A percentile compares a stretch with the other conserved stretches of the same genome.
phyloP scores from a whole-genome alignment of 1,139 yeast species.

The Yamadazyma atmosphaerica region DNA sequence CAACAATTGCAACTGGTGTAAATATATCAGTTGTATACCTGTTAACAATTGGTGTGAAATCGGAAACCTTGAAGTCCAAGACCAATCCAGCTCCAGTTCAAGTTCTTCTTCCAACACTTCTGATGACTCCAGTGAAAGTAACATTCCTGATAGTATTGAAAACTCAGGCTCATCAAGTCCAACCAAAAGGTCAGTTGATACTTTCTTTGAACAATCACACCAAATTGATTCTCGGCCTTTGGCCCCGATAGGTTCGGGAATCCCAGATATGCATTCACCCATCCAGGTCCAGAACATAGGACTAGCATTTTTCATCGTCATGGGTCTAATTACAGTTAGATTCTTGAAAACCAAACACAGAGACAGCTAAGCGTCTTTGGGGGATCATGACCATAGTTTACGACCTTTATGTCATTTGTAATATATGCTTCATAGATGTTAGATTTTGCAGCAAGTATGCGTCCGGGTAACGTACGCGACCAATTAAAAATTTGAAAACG shows the following conservation, averaged over 20 bases:
- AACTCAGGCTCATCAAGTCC: constrained; percentile 6
- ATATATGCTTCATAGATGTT: neutral
- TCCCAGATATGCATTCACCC: constrained; percentile 2
- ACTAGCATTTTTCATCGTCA: constrained; percentile 15
- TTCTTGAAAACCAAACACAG: constrained; percentile 11
- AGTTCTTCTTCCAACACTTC: neutral
- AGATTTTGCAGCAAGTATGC: neutral
- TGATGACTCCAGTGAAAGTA: neutral
- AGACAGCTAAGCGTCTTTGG: neutral
- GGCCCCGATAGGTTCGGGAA: too few species aligned
- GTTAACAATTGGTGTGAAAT: constrained; percentile 72
- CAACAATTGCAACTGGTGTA: constrained; percentile 63
- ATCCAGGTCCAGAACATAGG: constrained; percentile 14
- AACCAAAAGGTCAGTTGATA: neutral
- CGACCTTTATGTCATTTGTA: neutral
- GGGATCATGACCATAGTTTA: too few species aligned
- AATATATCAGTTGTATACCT: constrained; percentile 70
- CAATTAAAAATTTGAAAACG: constrained; percentile 2
- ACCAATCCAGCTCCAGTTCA: neutral
- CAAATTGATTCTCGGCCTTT: neutral
- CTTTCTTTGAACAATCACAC: neutral
- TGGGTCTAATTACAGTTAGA: constrained; percentile 16
- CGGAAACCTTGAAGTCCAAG: constrained; percentile 46
- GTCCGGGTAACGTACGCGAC: constrained; percentile 9
- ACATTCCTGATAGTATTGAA: constrained; percentile 6